Percentiles rank a stretch among this genome's conserved stretches.
Conservation (phyloP, 2,329 filamentous ascomycete genomes). For the Chaetoscypha palmicola region DNA sequence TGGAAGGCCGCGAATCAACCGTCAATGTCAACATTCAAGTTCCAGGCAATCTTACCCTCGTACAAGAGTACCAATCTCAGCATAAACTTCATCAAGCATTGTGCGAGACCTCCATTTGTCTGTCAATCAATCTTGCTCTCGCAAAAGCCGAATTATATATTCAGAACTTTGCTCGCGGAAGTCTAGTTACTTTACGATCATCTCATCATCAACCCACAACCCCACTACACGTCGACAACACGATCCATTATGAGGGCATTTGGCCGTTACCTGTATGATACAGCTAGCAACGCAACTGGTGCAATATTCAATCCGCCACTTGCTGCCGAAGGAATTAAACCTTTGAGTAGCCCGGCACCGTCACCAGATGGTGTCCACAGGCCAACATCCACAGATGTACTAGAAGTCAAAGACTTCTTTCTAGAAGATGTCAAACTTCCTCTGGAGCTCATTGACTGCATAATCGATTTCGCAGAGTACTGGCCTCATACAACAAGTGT, state of each 20-base stretch:
- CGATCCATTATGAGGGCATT: neutral
- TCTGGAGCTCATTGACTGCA: conserved; percentile 46
- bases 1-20: no score
- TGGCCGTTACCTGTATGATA: neutral
- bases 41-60: no score
- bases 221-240: neutral
- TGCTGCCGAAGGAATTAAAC: neutral
- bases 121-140: no score
- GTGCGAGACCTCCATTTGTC: no score
- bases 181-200: neutral
- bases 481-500: conserved; percentile 44
- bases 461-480: conserved; percentile 56
- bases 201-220: neutral
- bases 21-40: no score
- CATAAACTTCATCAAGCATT: no score
- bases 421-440: conserved; percentile 40
- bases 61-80: no score
- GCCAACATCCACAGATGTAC: conserved; percentile 43
- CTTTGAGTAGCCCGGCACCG: neutral
- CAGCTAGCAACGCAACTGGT: neutral
- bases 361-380: conserved; percentile 19
- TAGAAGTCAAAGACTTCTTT: conserved; percentile 43
- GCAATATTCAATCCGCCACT: conserved; percentile 5
- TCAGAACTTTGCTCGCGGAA: no score
- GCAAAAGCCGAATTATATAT: no score